A percentile compares a stretch with the other conserved stretches of the same genome.
Conservation (phyloP, 805 yeast species). For the Yamadazyma sp. region DNA sequence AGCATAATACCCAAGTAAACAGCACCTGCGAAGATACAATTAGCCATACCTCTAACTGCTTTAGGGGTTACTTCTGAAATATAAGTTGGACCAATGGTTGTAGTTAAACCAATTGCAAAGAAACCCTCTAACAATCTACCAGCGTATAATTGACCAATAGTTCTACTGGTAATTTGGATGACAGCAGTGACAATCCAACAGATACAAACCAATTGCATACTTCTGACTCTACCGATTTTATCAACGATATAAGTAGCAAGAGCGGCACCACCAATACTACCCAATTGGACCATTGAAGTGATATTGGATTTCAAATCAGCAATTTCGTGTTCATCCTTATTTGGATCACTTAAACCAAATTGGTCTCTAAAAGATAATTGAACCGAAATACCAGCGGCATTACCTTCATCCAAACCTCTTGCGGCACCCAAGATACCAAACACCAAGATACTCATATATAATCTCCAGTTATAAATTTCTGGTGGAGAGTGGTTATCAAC, state of each 20-base stretch:
- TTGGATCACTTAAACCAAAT: conserved; percentile 44
- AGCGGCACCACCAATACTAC: conserved; percentile 52
- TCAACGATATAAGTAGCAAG: conserved; percentile 49
- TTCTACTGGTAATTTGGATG: conserved; percentile 45
- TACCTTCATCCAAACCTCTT: conserved; percentile 59
- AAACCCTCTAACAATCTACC: conserved; percentile 54
- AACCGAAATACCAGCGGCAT: conserved; percentile 43
- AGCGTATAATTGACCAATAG: conserved; percentile 50
- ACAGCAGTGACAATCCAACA: conserved; percentile 45
- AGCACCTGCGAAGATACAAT: conserved; percentile 54
- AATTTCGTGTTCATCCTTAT: conserved; percentile 28
- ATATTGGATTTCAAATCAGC: conserved; percentile 52
- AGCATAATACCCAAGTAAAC: conserved; percentile 54
- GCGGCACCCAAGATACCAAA: conserved; percentile 58
- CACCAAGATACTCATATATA: conserved; percentile 43
- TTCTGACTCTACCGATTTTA: conserved; percentile 48
- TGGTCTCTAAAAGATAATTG: conserved; percentile 39
- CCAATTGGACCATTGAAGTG: conserved; percentile 57
- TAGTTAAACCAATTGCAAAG: conserved; percentile 54
- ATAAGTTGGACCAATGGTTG: conserved; percentile 54
- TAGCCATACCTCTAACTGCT: conserved; percentile 49
- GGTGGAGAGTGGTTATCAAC: conserved; percentile 31
- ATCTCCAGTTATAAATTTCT: conserved; percentile 46
- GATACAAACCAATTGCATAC: conserved; percentile 42
- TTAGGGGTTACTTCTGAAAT: conserved; percentile 53